Evolutionary conservation across 2,329 filamentous ascomycete genomes (phyloP).

Genomic region (Rhynchosporium secalis): DNA sequence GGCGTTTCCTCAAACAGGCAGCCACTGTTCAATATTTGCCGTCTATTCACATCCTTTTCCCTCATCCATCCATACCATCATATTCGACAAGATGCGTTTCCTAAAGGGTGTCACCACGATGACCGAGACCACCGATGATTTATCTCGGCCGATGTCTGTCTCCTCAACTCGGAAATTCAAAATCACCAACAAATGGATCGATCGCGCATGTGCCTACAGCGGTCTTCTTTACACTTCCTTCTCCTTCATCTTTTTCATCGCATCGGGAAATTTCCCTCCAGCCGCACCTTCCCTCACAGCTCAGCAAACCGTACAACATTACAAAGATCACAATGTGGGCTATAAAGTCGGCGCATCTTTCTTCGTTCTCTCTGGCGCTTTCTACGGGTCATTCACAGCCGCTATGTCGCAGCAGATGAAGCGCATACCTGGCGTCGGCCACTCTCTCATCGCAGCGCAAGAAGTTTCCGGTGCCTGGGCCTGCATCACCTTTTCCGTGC

Average conservation of each 20-base stretch:
- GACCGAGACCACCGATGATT: constrained; percentile 1
- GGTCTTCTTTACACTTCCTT: neutral
- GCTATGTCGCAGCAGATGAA: constrained; percentile 33
- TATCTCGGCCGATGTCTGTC: neutral
- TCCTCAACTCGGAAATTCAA: neutral
- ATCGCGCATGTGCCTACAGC: constrained; percentile 20
- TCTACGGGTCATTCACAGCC: constrained; percentile 32
- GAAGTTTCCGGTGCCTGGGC: constrained; percentile 27
- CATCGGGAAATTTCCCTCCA: constrained; percentile 1
- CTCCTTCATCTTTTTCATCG: constrained; percentile 3
- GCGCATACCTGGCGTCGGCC: constrained; percentile 28
- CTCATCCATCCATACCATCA: neutral
- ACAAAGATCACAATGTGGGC: constrained; percentile 25
- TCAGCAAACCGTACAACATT: constrained; percentile 30
- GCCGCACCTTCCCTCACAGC: constrained; percentile 11
- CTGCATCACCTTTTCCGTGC: constrained; percentile 27
- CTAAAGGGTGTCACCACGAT: neutral
- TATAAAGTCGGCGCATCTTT: constrained; percentile 20
- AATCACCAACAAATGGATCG: constrained; percentile 3
- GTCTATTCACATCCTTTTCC: constrained; percentile 1
- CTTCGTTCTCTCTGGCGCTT: constrained; percentile 26
- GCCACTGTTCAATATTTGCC: constrained; percentile 2
- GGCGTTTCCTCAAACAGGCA: neutral
- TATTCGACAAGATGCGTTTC: constrained; percentile 6
- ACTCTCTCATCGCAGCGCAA: constrained; percentile 25